A percentile compares a stretch with the other conserved stretches of the same genome.
These are phyloP conservation scores for Aspergillus ochraceoroseus DNA, from an alignment of 2,329 filamentous ascomycete genomes.

Conservation along the genomic window DNA sequence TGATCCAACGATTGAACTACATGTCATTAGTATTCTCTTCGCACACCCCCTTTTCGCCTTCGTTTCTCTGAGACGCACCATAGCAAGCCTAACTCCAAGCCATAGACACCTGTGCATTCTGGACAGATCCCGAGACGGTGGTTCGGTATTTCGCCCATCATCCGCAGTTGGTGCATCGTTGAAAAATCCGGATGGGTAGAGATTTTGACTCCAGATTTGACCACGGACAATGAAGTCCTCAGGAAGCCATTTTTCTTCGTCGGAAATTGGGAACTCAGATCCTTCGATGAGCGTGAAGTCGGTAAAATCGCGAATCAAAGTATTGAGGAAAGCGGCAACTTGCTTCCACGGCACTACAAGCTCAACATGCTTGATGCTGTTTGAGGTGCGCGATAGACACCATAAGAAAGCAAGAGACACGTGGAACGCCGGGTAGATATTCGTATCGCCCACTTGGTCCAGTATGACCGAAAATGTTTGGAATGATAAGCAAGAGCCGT, in stretches of 20 bases:
- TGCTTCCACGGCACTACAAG: conserved; percentile 49
- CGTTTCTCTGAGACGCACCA: conserved; percentile 30
- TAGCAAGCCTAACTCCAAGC: conserved; percentile 44
- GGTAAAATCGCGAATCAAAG: conserved; percentile 42
- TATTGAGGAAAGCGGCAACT: conserved; percentile 52
- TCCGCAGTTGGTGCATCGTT: conserved; percentile 48
- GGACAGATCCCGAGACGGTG: conserved; percentile 46
- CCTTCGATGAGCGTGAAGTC: conserved; percentile 36
- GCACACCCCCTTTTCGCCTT: not conserved
- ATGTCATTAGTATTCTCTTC: conserved; percentile 9
- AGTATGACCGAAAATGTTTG: conserved; percentile 44
- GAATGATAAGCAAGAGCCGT: conserved; percentile 41
- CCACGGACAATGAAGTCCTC: conserved; percentile 58
- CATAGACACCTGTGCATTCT: conserved; percentile 51
- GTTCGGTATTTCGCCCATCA: conserved; percentile 51
- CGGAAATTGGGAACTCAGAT: conserved; percentile 41
- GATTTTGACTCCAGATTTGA: conserved; percentile 49
- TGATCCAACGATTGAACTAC: conserved; percentile 41
- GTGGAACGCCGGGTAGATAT: conserved; percentile 53
- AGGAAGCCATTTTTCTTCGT: conserved; percentile 48
- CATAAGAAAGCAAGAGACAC: conserved; percentile 52
- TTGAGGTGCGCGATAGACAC: conserved; percentile 37
- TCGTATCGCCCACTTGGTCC: conserved; percentile 47
- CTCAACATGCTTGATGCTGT: conserved; percentile 40
- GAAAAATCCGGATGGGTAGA: conserved; percentile 52